phyloP scores from a whole-genome alignment of 306 rosid genomes.

The Sphenostylis stenocarpa region DNA sequence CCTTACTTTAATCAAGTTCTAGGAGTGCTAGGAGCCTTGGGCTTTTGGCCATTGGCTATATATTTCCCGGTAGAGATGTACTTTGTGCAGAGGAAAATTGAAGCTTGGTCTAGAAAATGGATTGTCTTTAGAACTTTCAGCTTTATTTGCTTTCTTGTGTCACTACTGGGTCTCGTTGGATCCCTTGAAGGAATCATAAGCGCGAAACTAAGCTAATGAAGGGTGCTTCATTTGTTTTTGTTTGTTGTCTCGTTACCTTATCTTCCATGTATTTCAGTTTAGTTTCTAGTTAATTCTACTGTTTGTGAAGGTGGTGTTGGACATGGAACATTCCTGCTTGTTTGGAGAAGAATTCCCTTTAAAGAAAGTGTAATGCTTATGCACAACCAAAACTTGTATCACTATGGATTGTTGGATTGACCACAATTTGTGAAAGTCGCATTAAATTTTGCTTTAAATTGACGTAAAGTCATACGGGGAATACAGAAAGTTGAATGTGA shows the following conservation, averaged over 20 bases:
- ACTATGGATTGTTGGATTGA: too few relatives aligned
- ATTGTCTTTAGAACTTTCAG: conserved; percentile 58
- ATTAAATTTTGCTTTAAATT: background rate
- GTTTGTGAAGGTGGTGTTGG: background rate
- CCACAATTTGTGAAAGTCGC: too few relatives aligned
- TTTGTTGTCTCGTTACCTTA: background rate
- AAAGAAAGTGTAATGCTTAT: conserved; percentile 6
- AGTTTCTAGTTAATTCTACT: background rate
- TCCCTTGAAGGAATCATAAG: conserved; percentile 72
- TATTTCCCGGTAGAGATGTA: conserved; percentile 92
- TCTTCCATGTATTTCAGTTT: conserved; percentile 19
- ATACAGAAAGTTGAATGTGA: too few relatives aligned
- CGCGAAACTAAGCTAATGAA: conserved; percentile 46
- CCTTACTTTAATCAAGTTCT: conserved; percentile 85
- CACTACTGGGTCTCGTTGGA: conserved; percentile 59
- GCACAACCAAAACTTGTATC: too few relatives aligned
- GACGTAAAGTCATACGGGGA: too few relatives aligned
- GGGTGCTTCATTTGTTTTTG: conserved; percentile 5
- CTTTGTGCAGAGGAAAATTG: conserved; percentile 65
- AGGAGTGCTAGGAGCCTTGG: conserved; percentile 75
- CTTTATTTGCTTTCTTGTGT: conserved; percentile 59
- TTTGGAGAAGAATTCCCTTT: background rate
- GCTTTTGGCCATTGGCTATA: conserved; percentile 83
- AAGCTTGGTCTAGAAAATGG: conserved; percentile 76
- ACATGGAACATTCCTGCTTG: background rate